phyloP scores from a whole-genome alignment of 2,329 filamentous ascomycete genomes.

The Colletotrichum sp. region DNA sequence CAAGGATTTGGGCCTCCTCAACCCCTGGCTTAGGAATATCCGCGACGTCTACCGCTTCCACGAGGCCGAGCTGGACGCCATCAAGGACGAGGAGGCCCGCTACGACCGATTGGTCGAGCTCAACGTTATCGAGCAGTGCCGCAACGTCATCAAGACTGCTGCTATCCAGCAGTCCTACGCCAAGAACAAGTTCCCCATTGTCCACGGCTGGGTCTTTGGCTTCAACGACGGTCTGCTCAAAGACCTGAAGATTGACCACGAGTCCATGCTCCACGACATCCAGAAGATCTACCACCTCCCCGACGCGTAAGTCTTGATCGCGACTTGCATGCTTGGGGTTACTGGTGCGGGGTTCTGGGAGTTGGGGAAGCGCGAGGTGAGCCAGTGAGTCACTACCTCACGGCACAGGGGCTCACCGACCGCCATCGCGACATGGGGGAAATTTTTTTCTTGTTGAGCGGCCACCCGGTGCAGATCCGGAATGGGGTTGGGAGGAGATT shows the following conservation, averaged over 20 bases:
- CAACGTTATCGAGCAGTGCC: constrained; percentile 80
- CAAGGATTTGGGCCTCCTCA: constrained; percentile 72
- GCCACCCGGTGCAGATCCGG: constrained; percentile 9
- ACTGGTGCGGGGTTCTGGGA: background rate
- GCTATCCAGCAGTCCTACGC: constrained; percentile 76
- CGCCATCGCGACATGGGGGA: background rate
- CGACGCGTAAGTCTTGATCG: constrained; percentile 25
- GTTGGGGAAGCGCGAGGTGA: background rate
- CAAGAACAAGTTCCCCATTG: constrained; percentile 68
- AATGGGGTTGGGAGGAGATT: constrained; percentile 7
- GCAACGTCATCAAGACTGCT: constrained; percentile 80
- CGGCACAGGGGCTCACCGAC: background rate
- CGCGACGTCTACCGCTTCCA: constrained; percentile 76
- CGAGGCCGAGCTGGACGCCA: constrained; percentile 71
- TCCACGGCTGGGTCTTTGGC: constrained; percentile 78
- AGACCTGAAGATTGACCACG: constrained; percentile 68
- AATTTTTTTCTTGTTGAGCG: constrained; percentile 22
- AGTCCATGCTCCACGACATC: constrained; percentile 61
- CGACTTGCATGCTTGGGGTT: background rate
- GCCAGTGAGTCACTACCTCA: constrained; percentile 3
- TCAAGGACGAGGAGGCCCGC: constrained; percentile 63
- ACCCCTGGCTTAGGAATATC: constrained; percentile 78
- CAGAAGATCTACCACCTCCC: constrained; percentile 70
- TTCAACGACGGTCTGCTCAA: constrained; percentile 71
- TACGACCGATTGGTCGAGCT: constrained; percentile 80